Conservation (phyloP, 148 eudicot genomes). For the Chenopodium berlandieri region DNA sequence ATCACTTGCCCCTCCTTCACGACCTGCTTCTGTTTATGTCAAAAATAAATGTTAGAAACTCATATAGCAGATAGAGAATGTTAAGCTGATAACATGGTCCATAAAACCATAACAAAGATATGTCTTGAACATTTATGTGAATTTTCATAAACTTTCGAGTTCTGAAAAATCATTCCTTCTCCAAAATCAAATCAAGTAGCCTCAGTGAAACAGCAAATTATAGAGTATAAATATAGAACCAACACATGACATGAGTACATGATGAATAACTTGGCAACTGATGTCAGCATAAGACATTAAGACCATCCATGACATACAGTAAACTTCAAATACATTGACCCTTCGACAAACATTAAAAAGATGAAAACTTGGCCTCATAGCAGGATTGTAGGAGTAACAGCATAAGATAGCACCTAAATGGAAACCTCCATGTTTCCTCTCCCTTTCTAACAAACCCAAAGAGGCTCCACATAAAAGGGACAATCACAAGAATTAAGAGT, state of each 20-base stretch:
- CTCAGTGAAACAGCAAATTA: not conserved
- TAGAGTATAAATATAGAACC: not conserved
- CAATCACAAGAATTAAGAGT: not conserved
- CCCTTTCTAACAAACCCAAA: not conserved
- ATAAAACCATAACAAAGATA: not conserved
- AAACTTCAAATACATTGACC: not conserved
- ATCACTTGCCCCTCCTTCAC: conserved; percentile 92
- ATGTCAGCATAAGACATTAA: not conserved
- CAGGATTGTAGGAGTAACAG: not conserved
- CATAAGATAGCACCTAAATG: not conserved
- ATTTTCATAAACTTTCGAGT: not conserved
- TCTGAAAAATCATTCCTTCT: not conserved
- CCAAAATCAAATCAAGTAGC: not conserved
- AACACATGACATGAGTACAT: not conserved
- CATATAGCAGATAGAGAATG: not conserved
- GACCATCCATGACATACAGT: not conserved
- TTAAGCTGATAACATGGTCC: not conserved
- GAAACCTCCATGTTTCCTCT: not conserved
- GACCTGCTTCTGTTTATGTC: conserved; percentile 56
- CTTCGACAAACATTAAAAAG: not conserved
- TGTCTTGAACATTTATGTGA: not conserved
- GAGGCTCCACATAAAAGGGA: not conserved
- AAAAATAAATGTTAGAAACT: not conserved
- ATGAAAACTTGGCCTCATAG: not conserved
- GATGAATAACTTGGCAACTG: not conserved